phyloP scores from a whole-genome alignment of 352 stramenopile species.

The Globisporangium abappressorium region DNA sequence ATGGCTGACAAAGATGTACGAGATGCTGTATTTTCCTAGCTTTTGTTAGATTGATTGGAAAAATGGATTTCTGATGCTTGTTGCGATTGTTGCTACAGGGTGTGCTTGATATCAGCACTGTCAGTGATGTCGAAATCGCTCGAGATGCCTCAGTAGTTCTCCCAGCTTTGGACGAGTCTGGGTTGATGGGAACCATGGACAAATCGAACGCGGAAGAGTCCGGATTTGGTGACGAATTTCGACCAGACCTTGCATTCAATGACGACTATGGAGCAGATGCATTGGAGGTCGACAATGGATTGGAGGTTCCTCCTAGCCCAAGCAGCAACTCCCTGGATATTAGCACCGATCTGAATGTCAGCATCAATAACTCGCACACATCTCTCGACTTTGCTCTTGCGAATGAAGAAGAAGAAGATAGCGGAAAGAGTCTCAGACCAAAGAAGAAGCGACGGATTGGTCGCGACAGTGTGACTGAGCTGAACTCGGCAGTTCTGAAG shows the following conservation, averaged over 20 bases:
- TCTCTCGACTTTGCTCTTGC: slow-evolving; percentile 67
- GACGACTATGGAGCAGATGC: slow-evolving; percentile 54
- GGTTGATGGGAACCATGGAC: slow-evolving; percentile 37
- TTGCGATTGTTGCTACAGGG: slow-evolving; percentile 12
- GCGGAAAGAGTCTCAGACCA: slow-evolving; percentile 27
- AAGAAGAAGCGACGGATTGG: slow-evolving; percentile 84
- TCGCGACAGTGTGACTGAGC: slow-evolving; percentile 75
- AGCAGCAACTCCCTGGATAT: slow-evolving; percentile 53
- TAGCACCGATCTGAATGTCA: slow-evolving; percentile 67
- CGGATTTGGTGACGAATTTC: slow-evolving; percentile 24
- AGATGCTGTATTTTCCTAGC: neutral
- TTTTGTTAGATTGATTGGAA: neutral
- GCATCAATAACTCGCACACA: slow-evolving; percentile 55
- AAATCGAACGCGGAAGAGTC: slow-evolving; percentile 51
- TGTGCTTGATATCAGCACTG: slow-evolving; percentile 54
- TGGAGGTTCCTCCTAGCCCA: slow-evolving; percentile 36
- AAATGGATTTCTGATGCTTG: neutral
- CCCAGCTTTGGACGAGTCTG: slow-evolving; percentile 54
- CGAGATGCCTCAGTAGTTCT: slow-evolving; percentile 62
- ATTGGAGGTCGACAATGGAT: slow-evolving; percentile 42
- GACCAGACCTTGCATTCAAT: slow-evolving; percentile 53
- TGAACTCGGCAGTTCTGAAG: slow-evolving; percentile 75
- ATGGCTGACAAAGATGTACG: slow-evolving; percentile 44
- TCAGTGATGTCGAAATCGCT: slow-evolving; percentile 83
- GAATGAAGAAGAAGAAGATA: slow-evolving; percentile 38